Percentiles rank a stretch among this genome's conserved stretches.
These are phyloP conservation scores for Solanum commersonii DNA, from an alignment of 257 asterid species.

Conservation along the genomic window DNA sequence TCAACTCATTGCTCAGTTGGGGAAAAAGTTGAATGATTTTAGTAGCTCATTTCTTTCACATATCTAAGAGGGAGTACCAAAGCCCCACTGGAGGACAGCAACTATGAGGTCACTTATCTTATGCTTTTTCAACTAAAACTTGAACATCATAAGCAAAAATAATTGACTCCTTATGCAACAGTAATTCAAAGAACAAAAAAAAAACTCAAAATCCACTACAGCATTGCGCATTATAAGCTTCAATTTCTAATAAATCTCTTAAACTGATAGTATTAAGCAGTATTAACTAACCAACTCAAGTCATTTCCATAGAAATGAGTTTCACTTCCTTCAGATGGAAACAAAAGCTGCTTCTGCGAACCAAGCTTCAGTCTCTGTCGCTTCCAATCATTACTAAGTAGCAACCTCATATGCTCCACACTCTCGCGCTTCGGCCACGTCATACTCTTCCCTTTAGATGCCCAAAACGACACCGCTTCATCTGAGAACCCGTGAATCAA, in stretches of 20 bases:
- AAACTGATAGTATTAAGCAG: not conserved
- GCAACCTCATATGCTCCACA: constrained; percentile 37
- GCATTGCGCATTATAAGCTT: not conserved
- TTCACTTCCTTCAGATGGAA: constrained; percentile 39
- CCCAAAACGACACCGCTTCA: constrained; percentile 39
- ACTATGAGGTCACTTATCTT: not conserved
- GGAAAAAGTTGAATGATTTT: not conserved
- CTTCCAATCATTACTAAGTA: constrained; percentile 47
- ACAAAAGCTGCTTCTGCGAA: constrained; percentile 30
- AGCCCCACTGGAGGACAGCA: not conserved
- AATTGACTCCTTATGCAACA: not conserved
- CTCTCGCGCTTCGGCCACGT: constrained; percentile 41
- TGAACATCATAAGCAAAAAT: not conserved
- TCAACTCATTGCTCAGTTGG: not conserved
- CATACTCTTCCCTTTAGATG: constrained; percentile 7
- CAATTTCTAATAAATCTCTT: not conserved
- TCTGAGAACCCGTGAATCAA: constrained; percentile 51
- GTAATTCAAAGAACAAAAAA: not conserved
- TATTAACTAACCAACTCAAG: constrained; percentile 55
- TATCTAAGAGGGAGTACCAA: not conserved
- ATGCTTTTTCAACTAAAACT: not conserved
- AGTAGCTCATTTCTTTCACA: not conserved
- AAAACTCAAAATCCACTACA: not conserved
- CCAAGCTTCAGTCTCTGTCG: constrained; percentile 61
- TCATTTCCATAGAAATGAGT: constrained; percentile 60